Conservation (phyloP, 1,139 yeast species). For the Nakaseomyces sp. region DNA sequence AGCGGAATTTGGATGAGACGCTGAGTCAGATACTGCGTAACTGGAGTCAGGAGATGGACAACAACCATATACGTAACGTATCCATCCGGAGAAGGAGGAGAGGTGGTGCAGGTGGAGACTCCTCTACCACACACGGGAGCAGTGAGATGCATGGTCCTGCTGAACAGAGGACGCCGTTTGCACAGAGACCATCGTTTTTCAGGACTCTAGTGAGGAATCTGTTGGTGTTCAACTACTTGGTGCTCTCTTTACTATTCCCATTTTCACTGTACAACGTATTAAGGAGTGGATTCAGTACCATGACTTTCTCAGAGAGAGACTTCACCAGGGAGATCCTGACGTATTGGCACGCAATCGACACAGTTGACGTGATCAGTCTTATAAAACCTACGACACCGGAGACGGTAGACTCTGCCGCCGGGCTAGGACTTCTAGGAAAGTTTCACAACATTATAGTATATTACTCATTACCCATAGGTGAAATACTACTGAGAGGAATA, state of each 20-base stretch:
- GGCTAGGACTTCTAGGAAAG: constrained; percentile 23
- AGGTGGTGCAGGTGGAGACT: not conserved
- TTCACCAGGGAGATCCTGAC: constrained; percentile 20
- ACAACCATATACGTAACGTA: constrained; percentile 1
- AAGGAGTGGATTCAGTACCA: constrained; percentile 22
- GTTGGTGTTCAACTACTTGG: constrained; percentile 24
- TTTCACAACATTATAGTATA: constrained; percentile 27
- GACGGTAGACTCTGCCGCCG: not conserved
- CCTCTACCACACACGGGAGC: not conserved
- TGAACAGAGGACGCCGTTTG: constrained; percentile 15
- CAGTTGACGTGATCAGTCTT: constrained; percentile 3
- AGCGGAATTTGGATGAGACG: constrained; percentile 3
- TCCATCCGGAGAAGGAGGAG: not conserved
- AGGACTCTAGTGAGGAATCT: constrained; percentile 21
- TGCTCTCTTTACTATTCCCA: constrained; percentile 26
- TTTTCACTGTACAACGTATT: constrained; percentile 27
- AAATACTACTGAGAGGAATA: constrained; percentile 3
- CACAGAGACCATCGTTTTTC: constrained; percentile 20
- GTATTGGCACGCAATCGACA: constrained; percentile 12
- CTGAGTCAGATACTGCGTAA: constrained; percentile 2
- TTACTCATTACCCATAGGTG: constrained; percentile 18
- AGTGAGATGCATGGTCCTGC: not conserved
- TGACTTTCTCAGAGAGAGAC: constrained; percentile 27
- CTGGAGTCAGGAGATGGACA: not conserved
- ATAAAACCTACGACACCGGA: constrained; percentile 1